Percentiles rank a stretch among this genome's conserved stretches.
Evolutionary conservation across 257 asterid genomes (phyloP).

Genomic region (Cinchona pubescens): DNA sequence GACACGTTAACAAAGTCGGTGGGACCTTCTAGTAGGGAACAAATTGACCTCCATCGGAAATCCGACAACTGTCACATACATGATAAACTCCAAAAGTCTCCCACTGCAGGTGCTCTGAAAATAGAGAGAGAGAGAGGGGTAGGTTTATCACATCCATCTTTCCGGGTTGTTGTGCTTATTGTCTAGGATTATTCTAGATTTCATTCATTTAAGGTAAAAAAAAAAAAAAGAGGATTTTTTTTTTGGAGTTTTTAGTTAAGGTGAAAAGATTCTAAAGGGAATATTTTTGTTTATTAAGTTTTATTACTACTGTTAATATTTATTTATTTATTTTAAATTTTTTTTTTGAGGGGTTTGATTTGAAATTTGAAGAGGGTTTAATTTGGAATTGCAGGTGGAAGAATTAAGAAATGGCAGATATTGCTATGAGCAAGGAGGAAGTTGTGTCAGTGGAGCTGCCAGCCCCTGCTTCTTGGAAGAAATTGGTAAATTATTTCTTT

Average conservation of each 20-base stretch:
- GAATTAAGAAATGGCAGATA: conserved; percentile 26
- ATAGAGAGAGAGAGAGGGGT: too few relatives aligned
- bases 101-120: too few relatives aligned
- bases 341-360: conserved; percentile 1
- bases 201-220: background rate
- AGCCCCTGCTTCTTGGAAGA: conserved; percentile 51
- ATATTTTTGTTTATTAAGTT: too few relatives aligned
- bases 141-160: conserved; percentile 28
- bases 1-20: conserved; percentile 38
- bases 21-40: conserved; percentile 33
- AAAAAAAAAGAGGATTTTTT: background rate
- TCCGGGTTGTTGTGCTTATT: background rate
- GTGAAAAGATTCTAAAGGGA: background rate
- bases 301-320: too few relatives aligned
- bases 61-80: conserved; percentile 32
- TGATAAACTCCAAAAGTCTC: background rate
- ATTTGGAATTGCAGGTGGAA: conserved; percentile 20
- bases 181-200: background rate
- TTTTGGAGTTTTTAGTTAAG: too few relatives aligned
- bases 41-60: conserved; percentile 35
- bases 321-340: background rate
- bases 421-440: conserved; percentile 25
- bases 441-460: conserved; percentile 39
- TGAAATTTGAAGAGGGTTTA: conserved; percentile 6
- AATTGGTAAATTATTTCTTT: conserved; percentile 25